Evolutionary conservation across 108 stramenopile genomes (phyloP).

Genomic region (Skeletonema potamos): DNA sequence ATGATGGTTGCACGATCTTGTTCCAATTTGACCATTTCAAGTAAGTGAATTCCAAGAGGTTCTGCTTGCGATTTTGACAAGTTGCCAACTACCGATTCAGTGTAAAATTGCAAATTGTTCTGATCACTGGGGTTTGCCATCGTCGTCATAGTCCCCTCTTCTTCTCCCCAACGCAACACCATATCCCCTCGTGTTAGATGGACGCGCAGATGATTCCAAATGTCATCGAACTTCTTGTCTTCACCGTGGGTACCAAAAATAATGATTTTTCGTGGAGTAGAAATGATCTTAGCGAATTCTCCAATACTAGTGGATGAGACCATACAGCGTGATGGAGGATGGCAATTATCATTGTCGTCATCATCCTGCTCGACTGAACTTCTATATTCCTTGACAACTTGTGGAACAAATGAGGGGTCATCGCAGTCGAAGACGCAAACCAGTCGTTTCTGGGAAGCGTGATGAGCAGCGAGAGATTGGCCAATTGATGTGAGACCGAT

Average conservation of each 20-base stretch:
- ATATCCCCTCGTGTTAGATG: slow-evolving; percentile 27
- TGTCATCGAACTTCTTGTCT: slow-evolving; percentile 21
- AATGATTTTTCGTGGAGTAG: slow-evolving; percentile 26
- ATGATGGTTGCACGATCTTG: slow-evolving; percentile 51
- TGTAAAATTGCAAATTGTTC: slow-evolving; percentile 11
- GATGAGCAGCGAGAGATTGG: slow-evolving; percentile 35
- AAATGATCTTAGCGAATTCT: slow-evolving; percentile 13
- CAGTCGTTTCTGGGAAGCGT: not conserved
- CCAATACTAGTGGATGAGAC: slow-evolving; percentile 3
- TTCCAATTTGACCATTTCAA: slow-evolving; percentile 70
- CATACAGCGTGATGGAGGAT: slow-evolving; percentile 31
- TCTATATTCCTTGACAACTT: slow-evolving; percentile 32
- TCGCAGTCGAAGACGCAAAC: slow-evolving; percentile 6
- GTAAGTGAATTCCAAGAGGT: slow-evolving; percentile 66
- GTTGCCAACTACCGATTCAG: slow-evolving; percentile 19
- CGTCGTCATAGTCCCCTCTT: slow-evolving; percentile 16
- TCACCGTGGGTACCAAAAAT: slow-evolving; percentile 28
- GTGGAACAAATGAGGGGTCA: slow-evolving; percentile 20
- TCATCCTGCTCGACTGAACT: slow-evolving; percentile 1
- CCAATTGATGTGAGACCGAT: slow-evolving; percentile 28
- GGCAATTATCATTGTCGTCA: not conserved
- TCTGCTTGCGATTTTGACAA: slow-evolving; percentile 32
- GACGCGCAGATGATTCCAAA: slow-evolving; percentile 17
- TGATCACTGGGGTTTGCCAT: not conserved
- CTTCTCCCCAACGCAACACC: slow-evolving; percentile 36